Evolutionary conservation across 164 flowering plant species (phyloP).

Genomic region (Hamamelis virginiana): DNA sequence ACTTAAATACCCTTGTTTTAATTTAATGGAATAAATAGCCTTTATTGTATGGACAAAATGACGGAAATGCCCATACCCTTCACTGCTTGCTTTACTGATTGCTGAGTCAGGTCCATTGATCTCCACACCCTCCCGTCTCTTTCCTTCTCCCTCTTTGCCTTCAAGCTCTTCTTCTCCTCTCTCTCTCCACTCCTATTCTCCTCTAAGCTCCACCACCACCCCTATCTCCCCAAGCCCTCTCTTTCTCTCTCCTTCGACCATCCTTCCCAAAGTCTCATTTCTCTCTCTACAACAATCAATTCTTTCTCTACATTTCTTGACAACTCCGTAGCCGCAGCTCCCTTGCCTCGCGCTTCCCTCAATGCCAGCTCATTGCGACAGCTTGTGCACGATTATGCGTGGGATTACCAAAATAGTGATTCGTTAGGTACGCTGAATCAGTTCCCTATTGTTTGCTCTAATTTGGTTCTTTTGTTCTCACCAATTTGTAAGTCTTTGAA

Average conservation of each 20-base stretch:
- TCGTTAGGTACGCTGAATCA: constrained; percentile 28
- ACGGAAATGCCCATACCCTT: too few species aligned
- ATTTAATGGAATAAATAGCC: too few species aligned
- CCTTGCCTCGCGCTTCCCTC: constrained; percentile 29
- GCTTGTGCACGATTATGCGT: constrained; percentile 64
- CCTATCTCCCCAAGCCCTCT: constrained; percentile 37
- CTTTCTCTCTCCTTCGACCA: constrained; percentile 56
- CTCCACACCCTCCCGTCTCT: constrained; percentile 50
- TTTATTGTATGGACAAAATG: too few species aligned
- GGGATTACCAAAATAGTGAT: constrained; percentile 54
- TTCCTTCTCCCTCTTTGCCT: constrained; percentile 76
- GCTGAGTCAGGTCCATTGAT: too few species aligned
- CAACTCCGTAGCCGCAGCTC: not conserved
- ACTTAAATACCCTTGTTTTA: too few species aligned
- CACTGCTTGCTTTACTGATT: too few species aligned
- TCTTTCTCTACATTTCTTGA: too few species aligned
- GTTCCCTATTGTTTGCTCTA: constrained; percentile 46
- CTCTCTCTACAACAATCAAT: constrained; percentile 14
- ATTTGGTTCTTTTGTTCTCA: constrained; percentile 73
- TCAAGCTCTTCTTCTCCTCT: too few species aligned
- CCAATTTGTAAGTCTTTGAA: constrained; percentile 33
- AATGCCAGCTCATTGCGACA: constrained; percentile 52
- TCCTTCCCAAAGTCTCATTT: constrained; percentile 42
- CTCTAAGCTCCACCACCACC: too few species aligned
- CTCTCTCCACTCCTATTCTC: constrained; percentile 69